Evolutionary conservation across 306 rosid species (phyloP).

Genomic region (Cucurbita argyrosperma): DNA sequence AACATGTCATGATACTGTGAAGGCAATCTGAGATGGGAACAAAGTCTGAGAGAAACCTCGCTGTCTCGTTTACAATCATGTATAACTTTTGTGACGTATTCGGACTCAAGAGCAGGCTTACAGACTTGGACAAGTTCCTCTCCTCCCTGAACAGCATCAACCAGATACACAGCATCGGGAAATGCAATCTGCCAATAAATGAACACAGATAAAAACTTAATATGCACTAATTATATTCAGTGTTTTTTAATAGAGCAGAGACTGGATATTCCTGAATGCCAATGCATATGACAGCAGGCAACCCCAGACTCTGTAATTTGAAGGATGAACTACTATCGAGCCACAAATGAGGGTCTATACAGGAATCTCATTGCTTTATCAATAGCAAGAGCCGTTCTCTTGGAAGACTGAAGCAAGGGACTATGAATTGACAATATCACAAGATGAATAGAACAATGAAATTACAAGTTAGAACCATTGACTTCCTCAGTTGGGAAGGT

Average conservation of each 20-base stretch:
- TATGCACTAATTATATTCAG: background rate
- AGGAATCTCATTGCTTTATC: background rate
- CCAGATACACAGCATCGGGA: constrained; percentile 86
- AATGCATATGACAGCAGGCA: background rate
- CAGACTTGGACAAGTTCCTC: constrained; percentile 68
- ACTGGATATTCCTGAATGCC: background rate
- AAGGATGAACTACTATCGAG: background rate
- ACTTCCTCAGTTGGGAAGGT: background rate
- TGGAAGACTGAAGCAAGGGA: background rate
- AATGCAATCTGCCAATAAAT: constrained; percentile 69
- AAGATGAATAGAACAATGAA: background rate
- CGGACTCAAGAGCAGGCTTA: constrained; percentile 97
- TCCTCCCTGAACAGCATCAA: constrained; percentile 85
- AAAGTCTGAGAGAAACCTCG: constrained; percentile 52
- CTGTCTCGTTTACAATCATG: constrained; percentile 99
- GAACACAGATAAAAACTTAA: background rate
- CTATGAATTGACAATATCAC: background rate
- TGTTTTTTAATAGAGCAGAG: background rate
- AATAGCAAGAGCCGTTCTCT: background rate
- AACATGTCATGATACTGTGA: background rate
- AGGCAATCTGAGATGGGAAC: constrained; percentile 1
- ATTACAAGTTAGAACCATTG: background rate
- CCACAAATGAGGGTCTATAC: background rate
- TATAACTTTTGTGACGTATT: constrained; percentile 78
- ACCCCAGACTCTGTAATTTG: background rate